Percentiles rank a stretch among this genome's conserved stretches.
These are phyloP conservation scores for Bothriochloa decipiens DNA, from an alignment of 176 grass and related monocot species.

Conservation along the genomic window DNA sequence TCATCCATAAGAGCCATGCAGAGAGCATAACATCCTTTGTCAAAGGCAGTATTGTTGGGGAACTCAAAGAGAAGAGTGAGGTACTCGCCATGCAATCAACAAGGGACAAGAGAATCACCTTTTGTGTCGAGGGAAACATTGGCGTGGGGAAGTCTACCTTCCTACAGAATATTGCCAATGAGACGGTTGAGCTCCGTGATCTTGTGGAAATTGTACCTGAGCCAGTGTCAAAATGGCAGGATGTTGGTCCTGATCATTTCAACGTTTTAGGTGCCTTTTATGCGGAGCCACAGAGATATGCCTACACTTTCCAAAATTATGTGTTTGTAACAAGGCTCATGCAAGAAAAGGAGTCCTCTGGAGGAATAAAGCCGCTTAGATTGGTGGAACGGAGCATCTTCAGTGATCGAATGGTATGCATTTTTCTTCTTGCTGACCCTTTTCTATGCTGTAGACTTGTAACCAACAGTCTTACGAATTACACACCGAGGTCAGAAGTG, in stretches of 20 bases:
- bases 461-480: background rate
- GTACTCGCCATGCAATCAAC: conserved; percentile 4
- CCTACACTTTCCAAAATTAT: conserved; percentile 84
- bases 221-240: conserved; percentile 73
- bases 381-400: conserved; percentile 82
- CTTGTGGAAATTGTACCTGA: conserved; percentile 76
- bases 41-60: conserved; percentile 55
- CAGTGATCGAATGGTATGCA: conserved; percentile 66
- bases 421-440: background rate
- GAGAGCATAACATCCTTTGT: conserved; percentile 73
- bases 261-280: conserved; percentile 76
- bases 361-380: conserved; percentile 71
- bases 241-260: conserved; percentile 72
- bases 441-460: background rate
- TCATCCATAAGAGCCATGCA: conserved; percentile 77
- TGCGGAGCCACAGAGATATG: conserved; percentile 67
- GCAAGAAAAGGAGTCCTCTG: conserved; percentile 71
- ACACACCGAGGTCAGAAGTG: background rate
- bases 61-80: conserved; percentile 31
- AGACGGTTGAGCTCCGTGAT: conserved; percentile 66
- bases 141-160: conserved; percentile 79
- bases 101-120: conserved; percentile 62
- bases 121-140: conserved; percentile 88
- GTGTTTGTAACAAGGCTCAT: conserved; percentile 82
- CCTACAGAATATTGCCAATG: conserved; percentile 65